These are phyloP conservation scores for Chiua virens DNA, from an alignment of 768 basidiomycete species.

Conservation along the genomic window DNA sequence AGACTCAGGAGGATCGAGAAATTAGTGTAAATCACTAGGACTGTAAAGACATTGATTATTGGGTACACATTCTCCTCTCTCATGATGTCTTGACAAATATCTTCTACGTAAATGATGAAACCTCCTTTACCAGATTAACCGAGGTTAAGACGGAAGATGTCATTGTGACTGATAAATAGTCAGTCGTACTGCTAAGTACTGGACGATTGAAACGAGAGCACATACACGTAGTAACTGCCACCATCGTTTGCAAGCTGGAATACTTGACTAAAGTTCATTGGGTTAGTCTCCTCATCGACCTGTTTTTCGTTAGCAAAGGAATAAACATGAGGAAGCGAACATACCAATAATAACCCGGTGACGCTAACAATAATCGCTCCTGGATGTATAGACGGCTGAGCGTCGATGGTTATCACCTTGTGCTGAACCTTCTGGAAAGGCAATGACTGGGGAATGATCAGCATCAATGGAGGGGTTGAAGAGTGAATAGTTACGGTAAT, in stretches of 20 bases:
- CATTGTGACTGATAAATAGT: slow-evolving; percentile 59
- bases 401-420: slow-evolving; percentile 79
- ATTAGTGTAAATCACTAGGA: not conserved
- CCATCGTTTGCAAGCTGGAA: slow-evolving; percentile 89
- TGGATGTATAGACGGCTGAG: slow-evolving; percentile 73
- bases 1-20: not conserved
- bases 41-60: slow-evolving; percentile 7
- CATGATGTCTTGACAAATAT: slow-evolving; percentile 18
- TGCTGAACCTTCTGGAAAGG: slow-evolving; percentile 85
- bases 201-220: slow-evolving; percentile 9
- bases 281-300: slow-evolving; percentile 80
- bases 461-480: not conserved
- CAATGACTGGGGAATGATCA: slow-evolving; percentile 47
- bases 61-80: slow-evolving; percentile 8
- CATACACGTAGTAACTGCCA: slow-evolving; percentile 81
- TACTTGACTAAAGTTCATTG: slow-evolving; percentile 88
- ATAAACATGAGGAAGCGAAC: slow-evolving; percentile 20
- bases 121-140: slow-evolving; percentile 32
- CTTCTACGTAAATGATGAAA: slow-evolving; percentile 1
- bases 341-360: slow-evolving; percentile 79
- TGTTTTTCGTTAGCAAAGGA: slow-evolving; percentile 28
- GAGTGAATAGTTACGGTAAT: slow-evolving; percentile 50
- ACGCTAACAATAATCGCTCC: slow-evolving; percentile 75
- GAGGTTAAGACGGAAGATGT: slow-evolving; percentile 90
- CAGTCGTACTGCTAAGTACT: slow-evolving; percentile 4